Percentiles rank a stretch among this genome's conserved stretches.
Evolutionary conservation across 2,329 filamentous ascomycete species (phyloP).

Genomic region (Knoxdaviesia proteae): DNA sequence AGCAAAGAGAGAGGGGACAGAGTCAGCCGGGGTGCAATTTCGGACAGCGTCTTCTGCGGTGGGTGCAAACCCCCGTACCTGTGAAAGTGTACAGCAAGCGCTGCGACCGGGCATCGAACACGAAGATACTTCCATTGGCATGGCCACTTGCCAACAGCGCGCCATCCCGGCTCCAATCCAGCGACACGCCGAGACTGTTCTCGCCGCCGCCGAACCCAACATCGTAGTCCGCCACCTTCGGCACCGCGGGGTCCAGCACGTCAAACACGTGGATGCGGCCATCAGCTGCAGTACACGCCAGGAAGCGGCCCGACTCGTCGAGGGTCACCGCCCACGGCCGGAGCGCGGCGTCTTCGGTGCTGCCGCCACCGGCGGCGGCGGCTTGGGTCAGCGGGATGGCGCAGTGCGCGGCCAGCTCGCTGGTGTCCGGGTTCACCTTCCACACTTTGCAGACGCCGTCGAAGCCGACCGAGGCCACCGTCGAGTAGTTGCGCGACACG

Average conservation of each 20-base stretch:
- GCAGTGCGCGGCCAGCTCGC: constrained; percentile 13
- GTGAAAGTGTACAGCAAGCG: constrained; percentile 70
- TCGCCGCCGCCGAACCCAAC: constrained; percentile 53
- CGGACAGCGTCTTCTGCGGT: too few species aligned
- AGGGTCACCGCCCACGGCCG: constrained; percentile 60
- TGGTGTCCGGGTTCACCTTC: constrained; percentile 34
- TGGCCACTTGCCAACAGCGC: constrained; percentile 79
- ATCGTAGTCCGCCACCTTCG: constrained; percentile 55
- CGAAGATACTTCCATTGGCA: constrained; percentile 76
- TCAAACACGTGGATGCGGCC: constrained; percentile 85
- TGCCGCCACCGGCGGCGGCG: too few species aligned
- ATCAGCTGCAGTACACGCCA: constrained; percentile 75
- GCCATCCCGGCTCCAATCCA: constrained; percentile 64
- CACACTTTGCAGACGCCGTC: constrained; percentile 76
- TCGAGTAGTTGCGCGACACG: constrained; percentile 44
- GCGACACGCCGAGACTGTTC: constrained; percentile 73
- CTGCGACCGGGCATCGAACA: constrained; percentile 85
- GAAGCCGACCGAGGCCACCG: constrained; percentile 72
- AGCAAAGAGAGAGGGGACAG: constrained; percentile 3
- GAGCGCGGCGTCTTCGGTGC: too few species aligned
- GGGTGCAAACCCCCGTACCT: constrained; percentile 24
- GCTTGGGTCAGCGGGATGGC: too few species aligned
- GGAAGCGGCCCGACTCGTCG: constrained; percentile 61
- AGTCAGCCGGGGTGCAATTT: background rate
- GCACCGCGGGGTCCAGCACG: constrained; percentile 26